These are phyloP conservation scores for Pleurotus djamor DNA, from an alignment of 768 basidiomycete species.

Conservation along the genomic window DNA sequence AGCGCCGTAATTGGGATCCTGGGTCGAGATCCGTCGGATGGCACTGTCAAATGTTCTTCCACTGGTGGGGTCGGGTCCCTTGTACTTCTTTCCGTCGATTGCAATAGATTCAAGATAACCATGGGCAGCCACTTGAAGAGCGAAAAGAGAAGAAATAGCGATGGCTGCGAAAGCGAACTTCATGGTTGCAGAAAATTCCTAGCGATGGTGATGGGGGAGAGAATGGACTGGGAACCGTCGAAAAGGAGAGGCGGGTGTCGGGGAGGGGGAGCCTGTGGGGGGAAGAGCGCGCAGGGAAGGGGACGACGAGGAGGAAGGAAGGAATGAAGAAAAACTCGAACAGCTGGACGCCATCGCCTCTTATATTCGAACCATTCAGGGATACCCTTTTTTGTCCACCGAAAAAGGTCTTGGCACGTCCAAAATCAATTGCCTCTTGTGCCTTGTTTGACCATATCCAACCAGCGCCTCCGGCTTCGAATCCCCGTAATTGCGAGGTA, in stretches of 20 bases:
- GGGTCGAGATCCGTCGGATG: slow-evolving; percentile 3
- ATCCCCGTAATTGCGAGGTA: neutral
- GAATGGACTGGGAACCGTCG: neutral
- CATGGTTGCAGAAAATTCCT: neutral
- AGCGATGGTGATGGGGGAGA: neutral
- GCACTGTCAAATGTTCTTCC: slow-evolving; percentile 1
- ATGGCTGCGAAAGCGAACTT: slow-evolving; percentile 3
- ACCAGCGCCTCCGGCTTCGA: slow-evolving; percentile 1
- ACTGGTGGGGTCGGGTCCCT: slow-evolving; percentile 29
- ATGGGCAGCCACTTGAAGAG: slow-evolving; percentile 34
- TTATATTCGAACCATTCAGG: slow-evolving; percentile 2
- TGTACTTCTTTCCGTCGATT: slow-evolving; percentile 35
- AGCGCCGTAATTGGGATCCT: slow-evolving; percentile 22
- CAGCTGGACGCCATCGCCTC: neutral
- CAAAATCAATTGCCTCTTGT: neutral
- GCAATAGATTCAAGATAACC: slow-evolving; percentile 37
- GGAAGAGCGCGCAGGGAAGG: neutral
- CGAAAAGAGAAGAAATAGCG: slow-evolving; percentile 2
- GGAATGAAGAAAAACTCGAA: neutral
- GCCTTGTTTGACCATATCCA: neutral
- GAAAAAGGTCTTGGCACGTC: slow-evolving; percentile 3
- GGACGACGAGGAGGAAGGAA: slow-evolving; percentile 5
- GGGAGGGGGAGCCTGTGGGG: neutral
- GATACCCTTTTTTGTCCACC: slow-evolving; percentile 1
- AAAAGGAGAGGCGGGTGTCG: neutral